Percentiles rank a stretch among this genome's conserved stretches.
phyloP scores from a whole-genome alignment of 805 yeast species.

The Barnettozyma sp. region DNA sequence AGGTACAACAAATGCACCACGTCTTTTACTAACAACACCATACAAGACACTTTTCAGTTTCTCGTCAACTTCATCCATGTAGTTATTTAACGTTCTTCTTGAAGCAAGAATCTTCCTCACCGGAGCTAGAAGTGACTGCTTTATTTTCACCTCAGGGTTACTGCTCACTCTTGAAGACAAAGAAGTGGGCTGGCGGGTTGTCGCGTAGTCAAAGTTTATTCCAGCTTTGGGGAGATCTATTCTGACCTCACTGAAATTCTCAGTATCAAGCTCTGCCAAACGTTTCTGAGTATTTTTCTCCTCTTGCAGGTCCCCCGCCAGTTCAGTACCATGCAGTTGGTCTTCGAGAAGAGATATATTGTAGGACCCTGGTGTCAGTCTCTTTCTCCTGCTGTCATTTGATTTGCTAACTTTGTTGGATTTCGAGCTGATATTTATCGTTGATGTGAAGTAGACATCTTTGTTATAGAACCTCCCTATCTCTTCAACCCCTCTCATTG shows the following conservation, averaged over 20 bases:
- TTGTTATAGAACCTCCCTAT: conserved; percentile 15
- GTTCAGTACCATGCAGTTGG: conserved; percentile 23
- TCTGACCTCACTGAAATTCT: conserved; percentile 36
- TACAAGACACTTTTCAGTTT: conserved; percentile 27
- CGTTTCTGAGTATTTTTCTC: conserved; percentile 32
- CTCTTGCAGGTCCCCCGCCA: conserved; percentile 25
- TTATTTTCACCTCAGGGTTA: conserved; percentile 15
- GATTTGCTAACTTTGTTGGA: conserved; percentile 12
- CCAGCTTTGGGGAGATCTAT: conserved; percentile 34
- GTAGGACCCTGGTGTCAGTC: conserved; percentile 25
- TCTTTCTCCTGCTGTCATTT: conserved; percentile 18
- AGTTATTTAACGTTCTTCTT: conserved; percentile 35
- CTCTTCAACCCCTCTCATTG: conserved; percentile 18
- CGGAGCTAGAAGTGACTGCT: conserved; percentile 25
- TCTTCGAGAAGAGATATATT: conserved; percentile 23
- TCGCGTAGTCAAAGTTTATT: conserved; percentile 22
- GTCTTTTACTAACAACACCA: conserved; percentile 27
- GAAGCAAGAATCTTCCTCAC: conserved; percentile 35
- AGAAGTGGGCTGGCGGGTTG: conserved; percentile 11
- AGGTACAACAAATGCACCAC: conserved; percentile 26
- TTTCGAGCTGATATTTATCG: conserved; percentile 18
- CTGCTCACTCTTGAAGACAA: conserved; percentile 8
- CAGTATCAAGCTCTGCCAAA: conserved; percentile 36
- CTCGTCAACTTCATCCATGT: conserved; percentile 35
- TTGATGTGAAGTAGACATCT: conserved; percentile 24